Conservation (phyloP, 139 green algal genomes). For the Yamagishiella unicocca region DNA sequence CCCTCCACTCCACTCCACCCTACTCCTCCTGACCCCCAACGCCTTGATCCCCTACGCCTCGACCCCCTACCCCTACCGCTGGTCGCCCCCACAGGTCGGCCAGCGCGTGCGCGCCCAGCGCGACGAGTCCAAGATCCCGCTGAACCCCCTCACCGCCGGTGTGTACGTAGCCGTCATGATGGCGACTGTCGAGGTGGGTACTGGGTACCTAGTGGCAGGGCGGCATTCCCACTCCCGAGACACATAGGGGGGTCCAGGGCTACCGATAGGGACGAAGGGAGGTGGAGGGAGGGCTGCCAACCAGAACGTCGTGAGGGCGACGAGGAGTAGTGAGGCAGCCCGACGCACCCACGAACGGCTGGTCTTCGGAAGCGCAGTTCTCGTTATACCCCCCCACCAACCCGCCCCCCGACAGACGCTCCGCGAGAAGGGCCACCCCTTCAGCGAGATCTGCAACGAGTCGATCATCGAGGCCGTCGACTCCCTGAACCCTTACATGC, state of each 20-base stretch:
- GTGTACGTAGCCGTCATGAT: constrained; percentile 99
- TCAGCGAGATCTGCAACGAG: constrained; percentile 99
- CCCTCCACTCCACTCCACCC: too few species aligned
- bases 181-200: constrained; percentile 88
- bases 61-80: not conserved
- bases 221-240: too few species aligned
- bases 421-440: constrained; percentile 95
- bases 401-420: constrained; percentile 62
- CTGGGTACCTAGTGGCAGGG: too few species aligned
- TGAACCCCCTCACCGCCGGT: constrained; percentile 99
- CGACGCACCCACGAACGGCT: too few species aligned
- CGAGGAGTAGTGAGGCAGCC: too few species aligned
- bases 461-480: constrained; percentile 98
- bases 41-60: not conserved
- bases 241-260: too few species aligned
- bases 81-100: constrained; percentile 85
- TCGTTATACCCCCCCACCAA: too few species aligned
- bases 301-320: too few species aligned
- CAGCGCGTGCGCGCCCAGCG: constrained; percentile 88
- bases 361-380: too few species aligned
- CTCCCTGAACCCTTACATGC: constrained; percentile 99
- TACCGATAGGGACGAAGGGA: too few species aligned
- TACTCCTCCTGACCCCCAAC: too few species aligned
- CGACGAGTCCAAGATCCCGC: constrained; percentile 90
- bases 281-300: too few species aligned